Conservation (phyloP, 179 eudicot species). For the Spergularia azorica region DNA sequence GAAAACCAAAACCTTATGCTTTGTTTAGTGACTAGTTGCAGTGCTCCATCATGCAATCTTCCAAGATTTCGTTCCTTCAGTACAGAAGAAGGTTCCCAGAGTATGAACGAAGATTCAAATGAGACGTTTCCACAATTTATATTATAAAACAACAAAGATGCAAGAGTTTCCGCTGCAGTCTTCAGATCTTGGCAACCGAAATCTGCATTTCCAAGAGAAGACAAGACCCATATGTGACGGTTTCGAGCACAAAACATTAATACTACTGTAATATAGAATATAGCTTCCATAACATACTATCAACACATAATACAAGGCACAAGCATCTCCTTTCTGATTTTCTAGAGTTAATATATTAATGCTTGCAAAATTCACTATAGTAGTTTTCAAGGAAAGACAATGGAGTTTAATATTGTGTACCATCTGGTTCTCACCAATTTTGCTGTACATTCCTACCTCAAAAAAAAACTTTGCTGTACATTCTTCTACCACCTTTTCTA, state of each 20-base stretch:
- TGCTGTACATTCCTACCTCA: not conserved
- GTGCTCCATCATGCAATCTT: slow-evolving; percentile 9
- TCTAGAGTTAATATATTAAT: not conserved
- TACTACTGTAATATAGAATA: slow-evolving; percentile 3
- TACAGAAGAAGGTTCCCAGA: not conserved
- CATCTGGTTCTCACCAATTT: not conserved
- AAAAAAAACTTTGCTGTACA: no score
- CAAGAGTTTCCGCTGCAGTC: slow-evolving; percentile 7
- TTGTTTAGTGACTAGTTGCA: not conserved
- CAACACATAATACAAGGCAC: not conserved
- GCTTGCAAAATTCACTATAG: not conserved
- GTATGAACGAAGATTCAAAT: not conserved
- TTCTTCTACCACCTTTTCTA: not conserved
- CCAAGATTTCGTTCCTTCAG: not conserved
- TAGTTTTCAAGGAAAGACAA: slow-evolving; percentile 4
- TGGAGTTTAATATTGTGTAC: not conserved
- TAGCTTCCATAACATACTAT: not conserved
- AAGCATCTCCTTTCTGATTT: not conserved
- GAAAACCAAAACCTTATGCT: slow-evolving; percentile 22
- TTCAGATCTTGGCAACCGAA: not conserved
- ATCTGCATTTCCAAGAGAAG: slow-evolving; percentile 11
- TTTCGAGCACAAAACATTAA: not conserved
- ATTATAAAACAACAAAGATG: slow-evolving; percentile 2
- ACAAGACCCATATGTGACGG: not conserved
- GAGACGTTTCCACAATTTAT: slow-evolving; percentile 12